Evolutionary conservation across 2,329 filamentous ascomycete genomes (phyloP), one percentile per base, ranked within the genome.

Genomic region (Phoma herbarum): DNA sequence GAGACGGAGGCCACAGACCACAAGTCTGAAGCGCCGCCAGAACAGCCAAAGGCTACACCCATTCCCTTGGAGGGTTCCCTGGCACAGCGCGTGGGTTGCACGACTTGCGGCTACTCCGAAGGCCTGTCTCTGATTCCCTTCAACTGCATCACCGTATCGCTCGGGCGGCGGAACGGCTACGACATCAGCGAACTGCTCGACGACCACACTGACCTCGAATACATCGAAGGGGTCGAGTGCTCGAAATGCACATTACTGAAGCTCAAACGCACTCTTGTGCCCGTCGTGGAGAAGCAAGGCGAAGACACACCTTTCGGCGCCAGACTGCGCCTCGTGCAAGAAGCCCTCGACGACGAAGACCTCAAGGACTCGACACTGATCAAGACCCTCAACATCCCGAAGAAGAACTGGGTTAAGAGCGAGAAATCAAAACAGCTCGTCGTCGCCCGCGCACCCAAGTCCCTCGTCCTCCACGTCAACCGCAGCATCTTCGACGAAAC

Each of bases 351-450:
- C 53, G 86, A 92, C 10, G 90, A 95, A 47, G 87, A 94, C 62
- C 96, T 95, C 65, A 72, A 75, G 11, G 75, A 77, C 35, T 87
- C 90, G 22, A 81, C 79, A 0, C 58, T 83, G 22, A 77, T 77
- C 37, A 81, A 82, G 59, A 78, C 76, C 14, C 81, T 81, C 54
- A 75, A 79, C 18, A 79, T 83, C 18, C 67, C 75, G 0, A 81
- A 88, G 10, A 88, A 90, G 67, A 87, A 87, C 66, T 88, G 89
- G 69, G 86, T 93, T 8, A 86, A 85, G 20, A 88, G 90, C 16
- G 96, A 90, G 5, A 99, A 99, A 77, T 93, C 93, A 9, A 90
- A 93, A 59, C 95, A 98, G 74, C 89, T 91, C 10, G 91, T 94
- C 12, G 86, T 99, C 65, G 93, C 91, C 3, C 85, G 93, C 28